Base-by-base conservation (phyloP, 2,329 filamentous ascomycete genomes). In the Hirsutella thompsonii region DNA sequence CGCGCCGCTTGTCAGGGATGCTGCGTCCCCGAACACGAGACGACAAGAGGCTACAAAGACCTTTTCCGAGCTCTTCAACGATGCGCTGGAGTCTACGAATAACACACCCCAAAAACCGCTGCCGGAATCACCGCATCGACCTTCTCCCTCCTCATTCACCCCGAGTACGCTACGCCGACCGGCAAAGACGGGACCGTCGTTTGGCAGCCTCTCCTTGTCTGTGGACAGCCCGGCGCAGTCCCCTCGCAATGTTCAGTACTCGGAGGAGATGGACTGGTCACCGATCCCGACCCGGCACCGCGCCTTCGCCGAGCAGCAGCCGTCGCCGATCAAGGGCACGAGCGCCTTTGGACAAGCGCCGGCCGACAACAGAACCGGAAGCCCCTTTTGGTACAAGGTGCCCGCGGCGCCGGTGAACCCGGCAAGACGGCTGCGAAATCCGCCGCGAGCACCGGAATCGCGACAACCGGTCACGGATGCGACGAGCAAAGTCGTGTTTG, bases 221-320 rank as follows among this genome's bases (percentile, higher is more conserved):
- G 4, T 8, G 3, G 45, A 47, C 33, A 49, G 41, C 11, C 46
- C 50, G 2, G 41, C 46, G 8, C 44, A 47, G 23, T 46, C 33
- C 21, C 32, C 44, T 2, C 46, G 47, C 29, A 45, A 53, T 19
- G 40, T 53, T 1, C 59, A 64, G 8, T 63, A 70, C 42, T 64
- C 63, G 1, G 74, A 81, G 32, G 71, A 72, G 42, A 88, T 89
- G 83, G 83, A 88, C 52, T 86, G 82, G 77, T 74, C 78, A 2
- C 79, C 80, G 1, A 76, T 76, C 0, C 62, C 65, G 42, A 69
- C 70, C n/a, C 62, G 65, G 38, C 62, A 77, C 44, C 70, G 72
- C 40, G 73, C 72, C 8, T 78, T 79, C 52, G 68, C 64, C 44
- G 59, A 68, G 36, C 57, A 62, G 36, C 57, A 62, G 36, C 57